phyloP scores from a whole-genome alignment of 2,329 filamentous ascomycete genomes.

The Claviceps capensis region DNA sequence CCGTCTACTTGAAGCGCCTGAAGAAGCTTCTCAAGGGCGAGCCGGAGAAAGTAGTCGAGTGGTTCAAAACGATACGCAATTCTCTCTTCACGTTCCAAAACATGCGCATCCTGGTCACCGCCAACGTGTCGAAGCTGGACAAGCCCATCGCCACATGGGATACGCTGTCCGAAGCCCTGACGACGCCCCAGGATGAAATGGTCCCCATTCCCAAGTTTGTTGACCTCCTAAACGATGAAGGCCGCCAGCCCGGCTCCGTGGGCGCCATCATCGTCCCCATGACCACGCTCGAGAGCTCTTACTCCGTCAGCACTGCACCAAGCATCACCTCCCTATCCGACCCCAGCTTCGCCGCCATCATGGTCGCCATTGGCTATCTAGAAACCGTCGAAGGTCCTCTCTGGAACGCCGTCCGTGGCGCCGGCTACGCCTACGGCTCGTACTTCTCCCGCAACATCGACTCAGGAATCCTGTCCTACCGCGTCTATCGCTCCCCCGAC shows the following conservation, averaged over 20 bases:
- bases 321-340: slow-evolving; percentile 67
- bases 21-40: slow-evolving; percentile 68
- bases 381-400: slow-evolving; percentile 88
- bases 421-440: slow-evolving; percentile 82
- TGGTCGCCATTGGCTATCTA: slow-evolving; percentile 83
- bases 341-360: slow-evolving; percentile 64
- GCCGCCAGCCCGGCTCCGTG: slow-evolving; percentile 58
- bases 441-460: slow-evolving; percentile 67
- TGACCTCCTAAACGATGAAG: slow-evolving; percentile 61
- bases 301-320: slow-evolving; percentile 59
- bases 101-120: slow-evolving; percentile 72
- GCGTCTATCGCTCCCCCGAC: slow-evolving; percentile 82
- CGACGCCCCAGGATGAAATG: slow-evolving; percentile 32
- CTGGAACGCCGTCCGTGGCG: slow-evolving; percentile 86
- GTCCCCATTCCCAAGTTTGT: slow-evolving; percentile 57
- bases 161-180: slow-evolving; percentile 24
- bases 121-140: slow-evolving; percentile 59
- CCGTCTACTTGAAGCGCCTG: slow-evolving; percentile 73
- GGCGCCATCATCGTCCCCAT: slow-evolving; percentile 75
- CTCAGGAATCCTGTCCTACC: slow-evolving; percentile 68
- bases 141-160: slow-evolving; percentile 74
- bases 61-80: slow-evolving; percentile 63
- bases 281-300: slow-evolving; percentile 85
- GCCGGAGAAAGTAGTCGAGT: slow-evolving; percentile 59
- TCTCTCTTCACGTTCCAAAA: slow-evolving; percentile 74